Percentiles rank a stretch among this genome's conserved stretches.
phyloP scores from a whole-genome alignment of 1,284 basidiomycete genomes.

The Sanghuangporus weigelae region DNA sequence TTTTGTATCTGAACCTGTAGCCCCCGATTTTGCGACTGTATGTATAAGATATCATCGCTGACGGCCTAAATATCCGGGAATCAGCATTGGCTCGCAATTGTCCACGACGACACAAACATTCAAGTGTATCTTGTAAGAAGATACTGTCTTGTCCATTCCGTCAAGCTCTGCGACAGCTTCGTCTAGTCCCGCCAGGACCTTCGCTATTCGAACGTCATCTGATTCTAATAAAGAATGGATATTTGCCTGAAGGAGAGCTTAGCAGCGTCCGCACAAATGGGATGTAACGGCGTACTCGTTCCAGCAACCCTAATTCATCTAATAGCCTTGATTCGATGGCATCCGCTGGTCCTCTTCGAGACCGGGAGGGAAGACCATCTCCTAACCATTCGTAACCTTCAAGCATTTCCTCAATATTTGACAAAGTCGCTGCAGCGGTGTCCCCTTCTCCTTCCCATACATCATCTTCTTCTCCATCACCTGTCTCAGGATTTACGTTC shows the following conservation, averaged over 20 bases:
- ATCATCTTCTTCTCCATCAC: conserved; percentile 36
- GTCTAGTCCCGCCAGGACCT: conserved; percentile 88
- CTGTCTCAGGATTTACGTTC: conserved; percentile 17
- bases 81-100: neutral
- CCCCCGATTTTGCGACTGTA: conserved; percentile 95
- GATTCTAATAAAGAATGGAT: conserved; percentile 96
- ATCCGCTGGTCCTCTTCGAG: conserved; percentile 71
- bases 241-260: conserved; percentile 63
- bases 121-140: conserved; percentile 90
- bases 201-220: conserved; percentile 77
- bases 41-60: conserved; percentile 90
- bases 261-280: conserved; percentile 6
- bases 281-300: conserved; percentile 56
- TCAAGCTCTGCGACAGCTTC: conserved; percentile 84
- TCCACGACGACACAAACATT: conserved; percentile 49
- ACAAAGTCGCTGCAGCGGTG: conserved; percentile 73
- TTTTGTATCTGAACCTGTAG: conserved; percentile 98
- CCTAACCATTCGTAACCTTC: conserved; percentile 97
- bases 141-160: conserved; percentile 79
- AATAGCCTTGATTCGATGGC: conserved; percentile 82
- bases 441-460: conserved; percentile 64
- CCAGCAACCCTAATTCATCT: conserved; percentile 85
- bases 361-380: conserved; percentile 39
- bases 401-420: conserved; percentile 96
- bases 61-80: conserved; percentile 58